Conservation (phyloP, 2,329 filamentous ascomycete genomes). For the Chaetoscypha palmicola region DNA sequence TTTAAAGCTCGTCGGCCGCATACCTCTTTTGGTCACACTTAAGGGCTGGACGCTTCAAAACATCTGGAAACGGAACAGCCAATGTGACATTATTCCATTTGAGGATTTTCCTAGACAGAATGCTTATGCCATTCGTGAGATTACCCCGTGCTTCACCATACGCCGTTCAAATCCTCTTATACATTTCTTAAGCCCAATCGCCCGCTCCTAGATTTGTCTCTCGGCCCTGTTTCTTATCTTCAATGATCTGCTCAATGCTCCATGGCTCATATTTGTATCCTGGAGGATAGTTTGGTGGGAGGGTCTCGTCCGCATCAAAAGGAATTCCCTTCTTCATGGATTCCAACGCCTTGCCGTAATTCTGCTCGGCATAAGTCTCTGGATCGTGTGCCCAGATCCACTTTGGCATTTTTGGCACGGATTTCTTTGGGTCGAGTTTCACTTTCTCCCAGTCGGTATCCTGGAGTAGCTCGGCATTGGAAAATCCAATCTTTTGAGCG, state of each 20-base stretch:
- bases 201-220: slow-evolving; percentile 31
- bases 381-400: slow-evolving; percentile 9
- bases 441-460: slow-evolving; percentile 5
- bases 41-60: too few species aligned
- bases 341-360: slow-evolving; percentile 4
- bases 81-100: too few species aligned
- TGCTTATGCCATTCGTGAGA: too few species aligned
- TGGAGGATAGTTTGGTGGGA: slow-evolving; percentile 31
- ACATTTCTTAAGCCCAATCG: slow-evolving; percentile 9
- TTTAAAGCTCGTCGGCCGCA: too few species aligned
- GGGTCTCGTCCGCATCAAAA: slow-evolving; percentile 24
- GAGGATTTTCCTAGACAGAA: too few species aligned
- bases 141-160: too few species aligned
- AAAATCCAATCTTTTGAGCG: slow-evolving; percentile 6
- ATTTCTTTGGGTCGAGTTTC: slow-evolving; percentile 2
- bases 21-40: too few species aligned
- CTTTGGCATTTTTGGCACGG: slow-evolving; percentile 1
- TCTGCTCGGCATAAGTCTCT: slow-evolving; percentile 8
- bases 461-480: slow-evolving; percentile 1
- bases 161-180: too few species aligned
- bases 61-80: too few species aligned
- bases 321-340: slow-evolving; percentile 4
- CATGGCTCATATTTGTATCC: slow-evolving; percentile 35
- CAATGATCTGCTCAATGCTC: slow-evolving; percentile 38
- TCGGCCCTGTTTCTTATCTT: slow-evolving; percentile 31